Conservation (phyloP, 2,329 filamentous ascomycete genomes). For the Pestalotiopsis sp. region DNA sequence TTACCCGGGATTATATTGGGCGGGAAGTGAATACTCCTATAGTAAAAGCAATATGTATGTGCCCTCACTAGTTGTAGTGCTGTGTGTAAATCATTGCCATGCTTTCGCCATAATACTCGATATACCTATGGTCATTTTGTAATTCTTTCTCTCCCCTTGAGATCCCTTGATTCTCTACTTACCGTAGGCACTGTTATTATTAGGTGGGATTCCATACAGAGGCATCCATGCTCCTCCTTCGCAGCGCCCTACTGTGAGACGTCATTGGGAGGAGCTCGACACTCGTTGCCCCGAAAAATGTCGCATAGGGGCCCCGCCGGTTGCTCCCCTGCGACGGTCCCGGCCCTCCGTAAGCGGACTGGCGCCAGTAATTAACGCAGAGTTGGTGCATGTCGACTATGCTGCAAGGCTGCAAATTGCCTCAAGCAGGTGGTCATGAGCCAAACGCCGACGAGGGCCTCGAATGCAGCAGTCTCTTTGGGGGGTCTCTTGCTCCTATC, state of each 20-base stretch:
- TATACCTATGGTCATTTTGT: no score
- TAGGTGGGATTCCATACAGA: neutral
- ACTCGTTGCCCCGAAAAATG: slow-evolving; percentile 19
- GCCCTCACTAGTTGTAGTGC: neutral
- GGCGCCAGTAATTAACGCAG: slow-evolving; percentile 17
- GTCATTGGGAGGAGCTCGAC: slow-evolving; percentile 9
- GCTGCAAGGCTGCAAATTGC: slow-evolving; percentile 26
- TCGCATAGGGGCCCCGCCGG: slow-evolving; percentile 18
- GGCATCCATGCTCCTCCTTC: neutral
- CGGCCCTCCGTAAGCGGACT: slow-evolving; percentile 18
- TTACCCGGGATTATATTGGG: neutral
- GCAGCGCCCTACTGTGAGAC: neutral
- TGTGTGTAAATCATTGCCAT: neutral
- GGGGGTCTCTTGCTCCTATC: neutral
- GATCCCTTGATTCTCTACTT: no score
- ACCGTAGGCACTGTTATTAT: neutral
- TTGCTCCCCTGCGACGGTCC: slow-evolving; percentile 8
- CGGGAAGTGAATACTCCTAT: neutral
- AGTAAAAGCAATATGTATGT: neutral
- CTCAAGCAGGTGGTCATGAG: slow-evolving; percentile 15
- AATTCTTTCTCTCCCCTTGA: no score
- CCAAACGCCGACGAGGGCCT: neutral
- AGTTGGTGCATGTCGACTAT: neutral
- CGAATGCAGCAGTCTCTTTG: neutral
- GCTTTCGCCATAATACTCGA: neutral